Percentiles rank a stretch among this genome's conserved stretches.
phyloP scores from a whole-genome alignment of 345 rosid genomes.

The Pistacia vera region DNA sequence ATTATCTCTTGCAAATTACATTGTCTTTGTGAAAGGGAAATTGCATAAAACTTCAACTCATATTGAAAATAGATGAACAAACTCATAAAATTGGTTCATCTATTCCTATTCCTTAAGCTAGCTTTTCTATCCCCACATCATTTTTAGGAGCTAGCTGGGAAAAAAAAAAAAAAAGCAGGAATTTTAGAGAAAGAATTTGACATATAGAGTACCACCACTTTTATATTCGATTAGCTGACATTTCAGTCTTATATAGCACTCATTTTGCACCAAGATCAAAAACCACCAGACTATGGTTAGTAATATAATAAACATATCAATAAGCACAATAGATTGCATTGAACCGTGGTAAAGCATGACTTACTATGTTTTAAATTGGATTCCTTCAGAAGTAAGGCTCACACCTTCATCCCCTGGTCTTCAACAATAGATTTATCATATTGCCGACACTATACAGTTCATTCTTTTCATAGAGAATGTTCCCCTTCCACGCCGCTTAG shows the following conservation, averaged over 20 bases:
- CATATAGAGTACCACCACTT: background rate
- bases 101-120: conserved; percentile 2
- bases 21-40: background rate
- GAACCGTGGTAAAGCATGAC: conserved; percentile 9
- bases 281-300: background rate
- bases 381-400: conserved; percentile 34
- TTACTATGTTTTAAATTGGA: conserved; percentile 48
- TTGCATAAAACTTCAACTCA: background rate
- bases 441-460: conserved; percentile 56
- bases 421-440: conserved; percentile 30
- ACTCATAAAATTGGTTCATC: background rate
- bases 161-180: background rate
- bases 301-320: background rate
- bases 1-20: background rate
- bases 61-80: background rate
- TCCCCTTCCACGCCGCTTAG: conserved; percentile 91
- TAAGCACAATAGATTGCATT: background rate
- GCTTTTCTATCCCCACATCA: background rate
- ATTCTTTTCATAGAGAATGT: conserved; percentile 63
- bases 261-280: background rate
- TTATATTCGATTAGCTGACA: background rate
- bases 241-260: background rate
- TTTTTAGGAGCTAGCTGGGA: background rate
- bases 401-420: conserved; percentile 47
- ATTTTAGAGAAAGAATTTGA: background rate